Base-by-base conservation (phyloP, 805 yeast genomes). In the Nakazawaea pomicola region DNA sequence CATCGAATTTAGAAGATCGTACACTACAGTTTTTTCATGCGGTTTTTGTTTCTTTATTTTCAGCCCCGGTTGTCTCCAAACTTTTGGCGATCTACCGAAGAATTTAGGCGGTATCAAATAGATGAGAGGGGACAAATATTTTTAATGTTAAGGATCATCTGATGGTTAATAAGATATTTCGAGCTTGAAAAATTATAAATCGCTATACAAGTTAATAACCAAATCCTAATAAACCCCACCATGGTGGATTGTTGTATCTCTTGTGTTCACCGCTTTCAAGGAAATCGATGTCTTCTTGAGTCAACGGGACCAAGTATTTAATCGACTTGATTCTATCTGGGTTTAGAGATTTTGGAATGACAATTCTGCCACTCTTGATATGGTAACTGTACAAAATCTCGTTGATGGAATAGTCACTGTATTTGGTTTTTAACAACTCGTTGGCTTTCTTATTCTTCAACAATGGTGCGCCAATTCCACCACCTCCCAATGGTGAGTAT, bases 321-420 rank as follows among this genome's bases (percentile, higher is more conserved):
- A 62, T 68, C 10, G 55, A 50, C 48, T 58, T 64, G 37, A 86
- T 73, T 57, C 95, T 76, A 18, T 69, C 71, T n/a, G 74, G 65
- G 41, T 83, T 85, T 16, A 78, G 67, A 0, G 95, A 80, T 62
- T 89, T 77, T 35, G 93, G 88, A 35, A 85, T 60, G 1, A 73
- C 78, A 9, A 69, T 67, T 41, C 83, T 68, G 3, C 85, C 89
- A 31, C 76, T 68, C 45, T 72, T 64, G 18, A 82, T 70, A 52
- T 80, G 79, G 61, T 83, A 84, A 21, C 85, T 80, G 38, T 74
- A 67, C 14, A 77, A 65, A 9, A 87, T 68, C 49, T 77, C 83
- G 42, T 75, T 79, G 0, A 75, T 67, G 2, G 72, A 55, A 11
- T 67, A 76, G 20, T 59, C 55, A 51, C 83, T 71, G 52, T 80